Percentiles rank a stretch among this genome's conserved stretches.
phyloP scores from a whole-genome alignment of 2,329 filamentous ascomycete genomes.

The Epicoccum nigrum region DNA sequence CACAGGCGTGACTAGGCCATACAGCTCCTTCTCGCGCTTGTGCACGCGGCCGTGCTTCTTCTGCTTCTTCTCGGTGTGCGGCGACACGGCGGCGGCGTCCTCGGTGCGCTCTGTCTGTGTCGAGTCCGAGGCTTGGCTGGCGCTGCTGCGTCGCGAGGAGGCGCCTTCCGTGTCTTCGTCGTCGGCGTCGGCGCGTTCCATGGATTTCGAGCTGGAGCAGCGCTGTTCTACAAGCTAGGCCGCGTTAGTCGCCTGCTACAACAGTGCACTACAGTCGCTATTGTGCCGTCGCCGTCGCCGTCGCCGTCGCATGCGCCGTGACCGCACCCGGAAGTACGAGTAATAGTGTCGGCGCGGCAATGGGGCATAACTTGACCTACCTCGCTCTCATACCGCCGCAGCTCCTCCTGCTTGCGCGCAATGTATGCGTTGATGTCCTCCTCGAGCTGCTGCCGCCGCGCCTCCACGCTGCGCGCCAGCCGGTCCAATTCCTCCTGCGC shows the following conservation, averaged over 20 bases:
- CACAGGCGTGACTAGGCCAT: constrained; percentile 44
- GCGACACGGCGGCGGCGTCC: constrained; percentile 3
- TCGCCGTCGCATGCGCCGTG: too few species aligned
- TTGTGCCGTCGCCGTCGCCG: too few species aligned
- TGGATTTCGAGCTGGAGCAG: constrained; percentile 22
- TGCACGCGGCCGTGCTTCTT: constrained; percentile 46
- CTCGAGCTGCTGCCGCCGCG: constrained; percentile 45
- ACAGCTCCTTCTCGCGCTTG: constrained; percentile 47
- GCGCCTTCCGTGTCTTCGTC: constrained; percentile 21
- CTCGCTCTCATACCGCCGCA: constrained; percentile 41
- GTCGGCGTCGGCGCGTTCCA: constrained; percentile 33
- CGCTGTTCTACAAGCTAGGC: constrained; percentile 43
- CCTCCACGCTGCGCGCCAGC: constrained; percentile 43
- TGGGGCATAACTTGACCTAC: constrained; percentile 23
- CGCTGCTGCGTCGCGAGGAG: constrained; percentile 6
- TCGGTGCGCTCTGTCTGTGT: not conserved
- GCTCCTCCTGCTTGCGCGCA: constrained; percentile 40
- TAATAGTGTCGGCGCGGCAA: not conserved
- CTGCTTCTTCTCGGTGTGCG: constrained; percentile 38
- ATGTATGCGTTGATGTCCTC: constrained; percentile 45
- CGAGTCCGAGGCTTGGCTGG: constrained; percentile 3
- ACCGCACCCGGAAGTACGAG: constrained; percentile 4
- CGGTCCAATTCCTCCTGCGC: constrained; percentile 39
- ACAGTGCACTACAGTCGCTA: too few species aligned
- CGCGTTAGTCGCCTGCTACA: constrained; percentile 7